Base-by-base conservation (phyloP, 2,329 filamentous ascomycete genomes). In the Massarina eburnea region DNA sequence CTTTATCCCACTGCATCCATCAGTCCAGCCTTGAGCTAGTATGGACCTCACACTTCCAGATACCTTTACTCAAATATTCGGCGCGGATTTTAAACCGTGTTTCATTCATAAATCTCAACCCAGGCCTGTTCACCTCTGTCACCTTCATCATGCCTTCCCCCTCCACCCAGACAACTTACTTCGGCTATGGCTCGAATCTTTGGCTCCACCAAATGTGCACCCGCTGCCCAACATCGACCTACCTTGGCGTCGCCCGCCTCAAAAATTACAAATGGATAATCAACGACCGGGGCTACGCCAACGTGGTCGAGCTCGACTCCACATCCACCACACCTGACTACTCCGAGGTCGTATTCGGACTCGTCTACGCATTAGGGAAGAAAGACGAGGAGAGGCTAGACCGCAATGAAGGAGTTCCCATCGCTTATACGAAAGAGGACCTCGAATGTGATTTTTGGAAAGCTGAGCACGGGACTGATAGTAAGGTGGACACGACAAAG, bases 131-230 rank as follows among this genome's bases (percentile, higher is more conserved):
- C 12, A 30, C 4, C 12, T 14, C 27, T n/a, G n/a, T n/a, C 6
- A 30, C 27, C 27, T 4, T 14, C 5, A 30, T 14, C 27, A 30
- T 30, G 27, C 12, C 52, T 38, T n/a, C 41, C 30, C 12, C 52
- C 39, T n/a, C 41, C 30, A 18, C 32, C 29, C 44, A 45, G 42
- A 73, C 64, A 40, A 66, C 82, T 52, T 88, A 88, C 73, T 88
- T 89, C 62, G 86, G 80, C 58, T 89, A 86, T 68, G 86, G 85
- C 51, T 84, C 80, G 63, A 89, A 89, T 66, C 77, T 89, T 46
- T 86, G 83, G 64, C 76, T 77, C 1, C 68, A 75, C 21, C 85
- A 88, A 67, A 89, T 89, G 86, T 57, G 57, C 3, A 55, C 64
- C 36, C 82, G 85, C 41, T 89, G 86, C 61, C 78, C 78, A 1